Evolutionary conservation across 305 asterid species (phyloP), one percentile per base, ranked within the genome.

Genomic region (Solanum aculeatissimum): DNA sequence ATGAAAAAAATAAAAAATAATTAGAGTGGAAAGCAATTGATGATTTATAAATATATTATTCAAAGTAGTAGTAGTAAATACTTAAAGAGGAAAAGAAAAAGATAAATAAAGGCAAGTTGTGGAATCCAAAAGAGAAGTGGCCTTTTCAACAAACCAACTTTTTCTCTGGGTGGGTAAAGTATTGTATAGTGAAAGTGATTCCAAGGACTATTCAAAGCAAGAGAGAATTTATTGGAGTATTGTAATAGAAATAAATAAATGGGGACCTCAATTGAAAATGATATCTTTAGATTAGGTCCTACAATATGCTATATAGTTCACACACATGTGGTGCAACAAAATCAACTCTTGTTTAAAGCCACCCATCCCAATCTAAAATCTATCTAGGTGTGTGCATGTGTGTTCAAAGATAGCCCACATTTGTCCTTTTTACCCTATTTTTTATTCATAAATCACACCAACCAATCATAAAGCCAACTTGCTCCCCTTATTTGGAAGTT

Each of bases 131-230:
- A 58, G 86, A 58, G 84, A 53, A 58, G 53, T 75, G 63, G 82
- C 72, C 88, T 84, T 88, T 86, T 80, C 89, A 84, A 87, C 81
- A 72, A 45, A 88, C 85, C 84, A 55, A 78, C 70, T 87, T 86
- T 89, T 81, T 6, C 9, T 9, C 25, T 45, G 21, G 40, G 27
- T 68, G 3, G 40, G 58, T 74, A 23, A 74, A 45, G 80, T 72
- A 53, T 43, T 16, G 25, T 63, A 21, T 45, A 72, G 42, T 47
- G 60, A 25, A 71, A 43, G 60, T 75, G 81, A 23, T 75, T 75
- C 9, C 80, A 74, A 74, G 19, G 15, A 74, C 60, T 27, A 35
- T 53, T 68, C 81, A 80, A 68, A 53, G 65, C 40, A 71, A 9
- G 58, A 72, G 47, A 6, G 60, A 74, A 74, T 45, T 74, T 45